Conservation (phyloP, 108 stramenopile genomes). For the Nitzschia putrida region DNA sequence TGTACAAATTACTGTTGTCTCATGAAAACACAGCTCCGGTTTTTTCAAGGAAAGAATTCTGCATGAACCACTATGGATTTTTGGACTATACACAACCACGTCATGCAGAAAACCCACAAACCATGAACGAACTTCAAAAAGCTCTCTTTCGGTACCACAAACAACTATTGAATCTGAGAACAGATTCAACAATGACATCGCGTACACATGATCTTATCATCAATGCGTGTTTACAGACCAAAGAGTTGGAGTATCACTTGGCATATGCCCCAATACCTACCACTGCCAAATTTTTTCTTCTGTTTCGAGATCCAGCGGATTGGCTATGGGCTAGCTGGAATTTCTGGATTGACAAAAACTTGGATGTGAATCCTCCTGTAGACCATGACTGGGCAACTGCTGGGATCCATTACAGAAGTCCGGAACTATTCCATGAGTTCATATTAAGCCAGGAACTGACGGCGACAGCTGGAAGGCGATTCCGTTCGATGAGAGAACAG, state of each 20-base stretch:
- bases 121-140: neutral
- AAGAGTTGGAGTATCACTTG: constrained; percentile 4
- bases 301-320: constrained; percentile 32
- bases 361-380: neutral
- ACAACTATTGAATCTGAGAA: neutral
- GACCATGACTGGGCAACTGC: neutral
- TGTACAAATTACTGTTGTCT: neutral
- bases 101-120: neutral
- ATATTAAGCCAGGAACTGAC: constrained; percentile 8
- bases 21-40: neutral
- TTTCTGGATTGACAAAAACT: constrained; percentile 13
- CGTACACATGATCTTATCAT: neutral
- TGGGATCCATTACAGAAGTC: constrained; percentile 13
- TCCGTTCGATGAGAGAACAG: constrained; percentile 13
- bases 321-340: constrained; percentile 22
- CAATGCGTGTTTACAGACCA: constrained; percentile 5
- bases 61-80: neutral
- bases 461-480: neutral
- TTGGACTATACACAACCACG: constrained; percentile 6
- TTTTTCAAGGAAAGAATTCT: constrained; percentile 7
- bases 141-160: neutral
- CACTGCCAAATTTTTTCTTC: constrained; percentile 11
- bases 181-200: neutral
- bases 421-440: constrained; percentile 31
- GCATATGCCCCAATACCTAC: neutral